Conservation (phyloP, 2,329 filamentous ascomycete species). For the Dactylonectria macrodidyma region DNA sequence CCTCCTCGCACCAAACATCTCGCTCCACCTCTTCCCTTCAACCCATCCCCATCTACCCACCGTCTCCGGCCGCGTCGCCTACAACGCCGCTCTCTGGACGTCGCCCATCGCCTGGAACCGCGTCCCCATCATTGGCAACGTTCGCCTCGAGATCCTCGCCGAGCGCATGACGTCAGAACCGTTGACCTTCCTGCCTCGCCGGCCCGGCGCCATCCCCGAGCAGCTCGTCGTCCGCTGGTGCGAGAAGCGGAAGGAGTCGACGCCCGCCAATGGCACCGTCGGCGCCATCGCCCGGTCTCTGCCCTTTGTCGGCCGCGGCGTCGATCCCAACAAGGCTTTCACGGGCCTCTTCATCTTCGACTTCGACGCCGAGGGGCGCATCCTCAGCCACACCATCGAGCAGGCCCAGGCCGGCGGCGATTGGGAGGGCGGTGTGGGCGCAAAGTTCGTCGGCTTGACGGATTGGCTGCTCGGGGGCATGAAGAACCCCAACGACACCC, state of each 20-base stretch:
- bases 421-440: constrained; percentile 85
- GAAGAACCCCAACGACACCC: constrained; percentile 51
- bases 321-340: constrained; percentile 81
- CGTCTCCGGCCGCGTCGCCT: constrained; percentile 92
- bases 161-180: constrained; percentile 85
- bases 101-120: constrained; percentile 96
- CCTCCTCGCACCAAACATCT: constrained; percentile 82
- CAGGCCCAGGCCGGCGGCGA: constrained; percentile 87
- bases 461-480: constrained; percentile 94
- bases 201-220: constrained; percentile 75
- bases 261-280: constrained; percentile 49
- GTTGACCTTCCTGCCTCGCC: constrained; percentile 62
- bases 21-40: constrained; percentile 78
- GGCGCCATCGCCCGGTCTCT: constrained; percentile 62
- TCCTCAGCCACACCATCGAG: constrained; percentile 93
- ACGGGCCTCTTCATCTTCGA: constrained; percentile 95
- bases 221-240: constrained; percentile 94
- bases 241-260: constrained; percentile 54
- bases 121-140: constrained; percentile 91
- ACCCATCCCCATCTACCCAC: constrained; percentile 91
- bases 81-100: constrained; percentile 95
- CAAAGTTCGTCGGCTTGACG: constrained; percentile 90
- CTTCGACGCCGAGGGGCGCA: constrained; percentile 88
- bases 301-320: constrained; percentile 48
- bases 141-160: constrained; percentile 87